These are phyloP conservation scores for Xerocomus brunneocitrinus DNA, from an alignment of 768 basidiomycete genomes.

Conservation along the genomic window DNA sequence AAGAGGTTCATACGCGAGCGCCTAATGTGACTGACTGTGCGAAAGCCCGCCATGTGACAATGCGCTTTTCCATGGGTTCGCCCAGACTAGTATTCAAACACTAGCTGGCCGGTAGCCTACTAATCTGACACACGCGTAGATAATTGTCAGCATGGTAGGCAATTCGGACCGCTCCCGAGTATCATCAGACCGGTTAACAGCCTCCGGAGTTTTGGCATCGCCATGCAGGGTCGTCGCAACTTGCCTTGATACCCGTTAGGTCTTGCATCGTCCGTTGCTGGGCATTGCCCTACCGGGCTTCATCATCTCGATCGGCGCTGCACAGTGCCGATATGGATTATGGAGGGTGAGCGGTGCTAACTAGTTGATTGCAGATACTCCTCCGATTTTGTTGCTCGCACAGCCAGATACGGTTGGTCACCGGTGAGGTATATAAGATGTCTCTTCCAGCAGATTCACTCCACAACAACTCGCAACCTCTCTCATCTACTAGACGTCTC, in stretches of 20 bases:
- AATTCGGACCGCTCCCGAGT: too few species aligned
- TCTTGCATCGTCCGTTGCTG: neutral
- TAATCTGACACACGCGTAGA: too few species aligned
- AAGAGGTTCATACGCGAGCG: too few species aligned
- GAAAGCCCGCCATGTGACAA: too few species aligned
- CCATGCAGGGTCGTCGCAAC: neutral
- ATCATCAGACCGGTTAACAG: too few species aligned
- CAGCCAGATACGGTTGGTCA: neutral
- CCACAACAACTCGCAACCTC: neutral
- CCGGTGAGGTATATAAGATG: constrained; percentile 1
- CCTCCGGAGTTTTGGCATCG: too few species aligned
- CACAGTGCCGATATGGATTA: neutral
- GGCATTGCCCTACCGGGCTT: neutral
- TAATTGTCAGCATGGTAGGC: too few species aligned
- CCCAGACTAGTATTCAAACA: too few species aligned
- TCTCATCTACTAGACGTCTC: neutral
- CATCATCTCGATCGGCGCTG: neutral
- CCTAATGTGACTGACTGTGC: too few species aligned
- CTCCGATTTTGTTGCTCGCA: neutral
- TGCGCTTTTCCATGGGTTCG: too few species aligned
- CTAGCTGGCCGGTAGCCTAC: too few species aligned
- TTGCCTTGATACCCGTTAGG: neutral
- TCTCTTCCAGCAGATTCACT: neutral
- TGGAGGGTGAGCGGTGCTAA: neutral
- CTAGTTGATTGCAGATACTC: neutral